These are phyloP conservation scores for Aspergillus flavus DNA, from an alignment of 2,329 filamentous ascomycete genomes.

Conservation along the genomic window DNA sequence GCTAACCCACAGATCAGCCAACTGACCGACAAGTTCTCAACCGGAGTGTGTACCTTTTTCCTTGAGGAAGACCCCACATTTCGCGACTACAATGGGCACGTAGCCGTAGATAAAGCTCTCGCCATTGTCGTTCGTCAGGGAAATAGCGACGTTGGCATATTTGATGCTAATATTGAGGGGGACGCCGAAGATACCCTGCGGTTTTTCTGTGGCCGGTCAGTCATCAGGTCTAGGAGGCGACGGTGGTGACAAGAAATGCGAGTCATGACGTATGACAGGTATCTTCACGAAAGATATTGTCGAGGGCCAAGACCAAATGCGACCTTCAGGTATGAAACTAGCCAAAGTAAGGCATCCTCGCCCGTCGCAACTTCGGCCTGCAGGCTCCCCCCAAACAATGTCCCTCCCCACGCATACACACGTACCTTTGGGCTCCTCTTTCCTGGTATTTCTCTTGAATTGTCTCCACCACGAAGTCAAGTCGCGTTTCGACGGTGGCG, in stretches of 20 bases:
- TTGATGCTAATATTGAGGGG: conserved; percentile 92
- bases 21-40: not conserved
- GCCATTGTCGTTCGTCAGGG: conserved; percentile 86
- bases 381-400: conserved; percentile 18
- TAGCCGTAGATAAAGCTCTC: conserved; percentile 98
- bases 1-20: conserved; percentile 58
- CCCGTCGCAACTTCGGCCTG: not conserved
- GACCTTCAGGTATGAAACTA: not conserved
- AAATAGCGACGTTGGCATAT: conserved; percentile 98
- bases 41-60: conserved; percentile 76
- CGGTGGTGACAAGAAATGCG: not conserved
- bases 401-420: conserved; percentile 35
- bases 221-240: not conserved
- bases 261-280: not conserved
- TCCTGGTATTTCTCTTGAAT: conserved; percentile 74
- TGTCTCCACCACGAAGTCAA: conserved; percentile 96
- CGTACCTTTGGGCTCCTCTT: conserved; percentile 63
- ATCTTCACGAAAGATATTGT: not conserved
- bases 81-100: conserved; percentile 96
- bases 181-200: conserved; percentile 88
- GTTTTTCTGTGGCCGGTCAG: conserved; percentile 30
- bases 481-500: conserved; percentile 82
- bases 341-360: not conserved
- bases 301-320: not conserved
- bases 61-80: conserved; percentile 95